phyloP scores from a whole-genome alignment of 331 rosid species.

The Acacia concinna region DNA sequence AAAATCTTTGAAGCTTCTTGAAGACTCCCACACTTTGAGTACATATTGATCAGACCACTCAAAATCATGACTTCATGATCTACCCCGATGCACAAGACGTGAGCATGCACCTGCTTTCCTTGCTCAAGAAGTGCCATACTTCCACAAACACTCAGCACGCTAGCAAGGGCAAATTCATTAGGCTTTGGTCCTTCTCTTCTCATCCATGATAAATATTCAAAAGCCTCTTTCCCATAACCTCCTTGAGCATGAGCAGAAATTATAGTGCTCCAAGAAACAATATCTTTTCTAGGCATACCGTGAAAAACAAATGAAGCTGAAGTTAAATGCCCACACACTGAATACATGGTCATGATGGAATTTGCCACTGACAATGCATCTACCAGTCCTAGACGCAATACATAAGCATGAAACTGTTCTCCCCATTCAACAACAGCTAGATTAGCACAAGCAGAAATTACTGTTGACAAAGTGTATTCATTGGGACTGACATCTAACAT shows the following conservation, averaged over 20 bases:
- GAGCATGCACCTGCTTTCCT: conserved; percentile 65
- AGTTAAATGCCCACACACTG: conserved; percentile 51
- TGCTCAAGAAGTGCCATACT: conserved; percentile 61
- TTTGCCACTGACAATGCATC: conserved; percentile 53
- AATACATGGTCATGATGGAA: conserved; percentile 56
- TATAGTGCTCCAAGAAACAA: conserved; percentile 68
- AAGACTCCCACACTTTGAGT: conserved; percentile 61
- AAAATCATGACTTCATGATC: conserved; percentile 41
- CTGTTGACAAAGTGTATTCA: conserved; percentile 56
- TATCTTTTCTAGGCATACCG: conserved; percentile 43
- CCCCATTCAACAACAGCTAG: conserved; percentile 50
- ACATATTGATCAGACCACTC: conserved; percentile 60
- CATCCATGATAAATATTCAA: conserved; percentile 54
- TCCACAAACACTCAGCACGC: conserved; percentile 60
- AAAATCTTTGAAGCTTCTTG: conserved; percentile 53
- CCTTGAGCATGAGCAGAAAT: conserved; percentile 60
- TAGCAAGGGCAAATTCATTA: conserved; percentile 55
- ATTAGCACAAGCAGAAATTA: conserved; percentile 54
- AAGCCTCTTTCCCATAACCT: conserved; percentile 58
- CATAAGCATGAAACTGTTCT: conserved; percentile 50
- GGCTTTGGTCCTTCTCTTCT: conserved; percentile 56
- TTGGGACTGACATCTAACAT: conserved; percentile 50
- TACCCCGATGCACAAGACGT: conserved; percentile 42
- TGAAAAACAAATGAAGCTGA: conserved; percentile 49
- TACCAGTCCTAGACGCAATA: conserved; percentile 37